Conservation (phyloP, 1,139 yeast genomes). For the Suhomyces ambrosiae region DNA sequence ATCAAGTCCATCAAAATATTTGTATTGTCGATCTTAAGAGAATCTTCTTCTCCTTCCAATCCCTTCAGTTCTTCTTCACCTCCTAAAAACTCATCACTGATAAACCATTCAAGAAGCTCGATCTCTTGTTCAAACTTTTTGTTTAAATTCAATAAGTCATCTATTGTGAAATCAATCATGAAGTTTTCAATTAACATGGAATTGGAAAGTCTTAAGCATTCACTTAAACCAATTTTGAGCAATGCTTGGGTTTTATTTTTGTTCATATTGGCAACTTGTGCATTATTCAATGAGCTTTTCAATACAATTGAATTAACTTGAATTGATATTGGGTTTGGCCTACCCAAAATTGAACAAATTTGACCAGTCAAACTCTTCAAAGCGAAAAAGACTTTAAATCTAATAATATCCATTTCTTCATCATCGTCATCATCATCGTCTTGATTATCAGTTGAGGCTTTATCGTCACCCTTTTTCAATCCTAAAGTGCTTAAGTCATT, state of each 20-base stretch:
- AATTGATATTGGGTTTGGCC: constrained; percentile 59
- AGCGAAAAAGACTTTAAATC: constrained; percentile 53
- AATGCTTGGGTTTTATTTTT: constrained; percentile 32
- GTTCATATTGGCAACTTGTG: constrained; percentile 22
- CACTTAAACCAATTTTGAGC: constrained; percentile 50
- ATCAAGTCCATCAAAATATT: constrained; percentile 49
- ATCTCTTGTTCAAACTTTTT: constrained; percentile 45
- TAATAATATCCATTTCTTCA: constrained; percentile 33
- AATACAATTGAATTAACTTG: constrained; percentile 45
- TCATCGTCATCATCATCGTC: constrained; percentile 25
- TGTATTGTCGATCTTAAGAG: constrained; percentile 29
- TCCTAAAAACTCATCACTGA: constrained; percentile 20
- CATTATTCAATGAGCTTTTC: constrained; percentile 22
- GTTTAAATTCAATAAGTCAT: constrained; percentile 43
- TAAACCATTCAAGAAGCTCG: constrained; percentile 31
- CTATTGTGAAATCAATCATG: constrained; percentile 46
- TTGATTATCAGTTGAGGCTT: constrained; percentile 1
- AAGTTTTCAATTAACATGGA: constrained; percentile 56
- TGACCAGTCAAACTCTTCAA: constrained; percentile 50
- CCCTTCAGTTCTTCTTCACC: constrained; percentile 11
- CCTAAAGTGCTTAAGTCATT: constrained; percentile 3
- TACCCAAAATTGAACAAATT: constrained; percentile 53
- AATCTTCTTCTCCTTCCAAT: not conserved
- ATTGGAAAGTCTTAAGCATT: constrained; percentile 51
- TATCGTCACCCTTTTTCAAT: constrained; percentile 4